Evolutionary conservation across 2,329 filamentous ascomycete genomes (phyloP).

Genomic region (Botrytis pseudocinerea): DNA sequence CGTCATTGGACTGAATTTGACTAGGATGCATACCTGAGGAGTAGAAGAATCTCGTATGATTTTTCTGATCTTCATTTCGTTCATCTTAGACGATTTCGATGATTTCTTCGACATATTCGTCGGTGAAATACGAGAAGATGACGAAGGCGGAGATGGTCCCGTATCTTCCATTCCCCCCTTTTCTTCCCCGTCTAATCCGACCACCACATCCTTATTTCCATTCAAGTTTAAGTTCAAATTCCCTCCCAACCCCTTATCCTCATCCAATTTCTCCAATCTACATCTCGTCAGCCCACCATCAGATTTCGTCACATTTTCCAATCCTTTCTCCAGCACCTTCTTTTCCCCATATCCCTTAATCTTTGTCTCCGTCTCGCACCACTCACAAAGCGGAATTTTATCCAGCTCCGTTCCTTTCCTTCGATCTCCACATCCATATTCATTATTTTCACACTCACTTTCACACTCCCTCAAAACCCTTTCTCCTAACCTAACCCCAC

Average conservation of each 20-base stretch:
- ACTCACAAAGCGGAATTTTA: slow-evolving; percentile 51
- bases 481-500: slow-evolving; percentile 44
- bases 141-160: neutral
- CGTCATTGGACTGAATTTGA: neutral
- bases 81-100: slow-evolving; percentile 17
- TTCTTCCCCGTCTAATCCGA: slow-evolving; percentile 23
- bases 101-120: neutral
- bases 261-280: slow-evolving; percentile 46
- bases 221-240: neutral
- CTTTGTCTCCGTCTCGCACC: slow-evolving; percentile 46
- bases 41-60: slow-evolving; percentile 24
- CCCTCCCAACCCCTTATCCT: slow-evolving; percentile 25
- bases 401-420: slow-evolving; percentile 45
- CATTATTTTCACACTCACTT: neutral
- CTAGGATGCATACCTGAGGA: slow-evolving; percentile 1
- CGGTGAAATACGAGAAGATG: neutral
- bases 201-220: neutral
- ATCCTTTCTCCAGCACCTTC: slow-evolving; percentile 45
- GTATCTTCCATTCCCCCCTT: slow-evolving; percentile 14
- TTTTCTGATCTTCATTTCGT: slow-evolving; percentile 25
- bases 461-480: slow-evolving; percentile 8
- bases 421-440: slow-evolving; percentile 14
- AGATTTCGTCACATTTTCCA: slow-evolving; percentile 47
- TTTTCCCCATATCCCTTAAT: slow-evolving; percentile 34
- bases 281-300: slow-evolving; percentile 51